Conservation (phyloP, 2,329 filamentous ascomycete species). For the Achaetomium macrosporum region DNA sequence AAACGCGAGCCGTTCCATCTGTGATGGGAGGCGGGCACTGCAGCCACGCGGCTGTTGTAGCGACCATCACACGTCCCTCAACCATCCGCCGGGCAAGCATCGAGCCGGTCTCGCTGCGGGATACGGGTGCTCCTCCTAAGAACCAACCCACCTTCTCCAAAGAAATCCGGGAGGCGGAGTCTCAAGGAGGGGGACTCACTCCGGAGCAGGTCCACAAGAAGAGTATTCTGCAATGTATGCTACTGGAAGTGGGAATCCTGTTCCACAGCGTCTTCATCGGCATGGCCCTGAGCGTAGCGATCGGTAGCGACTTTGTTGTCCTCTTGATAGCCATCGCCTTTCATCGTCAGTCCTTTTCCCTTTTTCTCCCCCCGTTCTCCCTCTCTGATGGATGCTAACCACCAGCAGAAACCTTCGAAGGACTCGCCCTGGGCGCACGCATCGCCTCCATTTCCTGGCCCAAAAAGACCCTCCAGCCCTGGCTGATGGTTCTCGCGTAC, state of each 20-base stretch:
- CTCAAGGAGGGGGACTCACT: constrained; percentile 26
- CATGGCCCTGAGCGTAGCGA: constrained; percentile 77
- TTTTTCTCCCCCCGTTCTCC: not conserved
- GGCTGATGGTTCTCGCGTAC: constrained; percentile 72
- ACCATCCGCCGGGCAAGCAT: constrained; percentile 1
- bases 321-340: constrained; percentile 76
- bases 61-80: constrained; percentile 13
- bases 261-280: constrained; percentile 85
- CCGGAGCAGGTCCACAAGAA: constrained; percentile 56
- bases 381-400: not conserved
- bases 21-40: constrained; percentile 15
- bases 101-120: constrained; percentile 3
- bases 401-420: constrained; percentile 66
- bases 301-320: constrained; percentile 72
- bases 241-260: constrained; percentile 76
- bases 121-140: not conserved
- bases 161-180: constrained; percentile 11
- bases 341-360: constrained; percentile 47
- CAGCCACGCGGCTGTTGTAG: constrained; percentile 13
- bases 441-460: constrained; percentile 80
- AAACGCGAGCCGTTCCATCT: not conserved
- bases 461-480: constrained; percentile 66
- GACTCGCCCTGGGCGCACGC: constrained; percentile 75
- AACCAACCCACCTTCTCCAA: constrained; percentile 4
- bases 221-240: constrained; percentile 68